Evolutionary conservation across 2,329 filamentous ascomycete genomes (phyloP), one percentile per base, ranked within the genome.

Genomic region (Fusarium armeniacum): DNA sequence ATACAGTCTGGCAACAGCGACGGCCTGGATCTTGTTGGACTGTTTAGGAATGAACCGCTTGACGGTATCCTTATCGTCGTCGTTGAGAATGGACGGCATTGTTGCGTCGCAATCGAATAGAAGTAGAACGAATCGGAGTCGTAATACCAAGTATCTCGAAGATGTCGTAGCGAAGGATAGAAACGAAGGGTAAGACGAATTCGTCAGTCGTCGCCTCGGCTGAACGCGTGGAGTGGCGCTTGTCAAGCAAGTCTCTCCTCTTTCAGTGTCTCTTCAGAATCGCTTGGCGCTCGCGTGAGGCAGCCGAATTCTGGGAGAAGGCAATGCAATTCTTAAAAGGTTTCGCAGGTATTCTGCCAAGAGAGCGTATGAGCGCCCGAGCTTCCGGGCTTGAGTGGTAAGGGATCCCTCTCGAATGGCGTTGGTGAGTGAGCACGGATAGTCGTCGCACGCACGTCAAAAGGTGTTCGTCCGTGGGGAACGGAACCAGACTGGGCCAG

Each of bases 1-100:
- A 81, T 98, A 98, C 73, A 99, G 90, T 78, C 92, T 91, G 66
- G 94, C 95, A 73, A 98, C 94, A 64, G 93, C 96, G 71, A 97
- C 95, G 67, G 94, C 94, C 72, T 97, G 93, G 81, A 99, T 98
- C 86, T 98, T 98, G 89, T 98, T 99, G 76, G 90, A 90, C 69
- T 93, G 89, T 81, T 97, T 98, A 67, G 96, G 95, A 57, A 99
- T 93, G 74, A 91, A 92, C 78, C 96, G 91, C 85, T 97, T 97
- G 81, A 99, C 94, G 65, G 90, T 97, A 83, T 97, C 93, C 86
- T 97, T 98, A 84, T 99, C 96, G 76, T 94, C 91, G 77, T 98
- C 95, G 78, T 86, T 93, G 60, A 99, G 88, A 71, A 97, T 86
- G 43, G 87, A 88, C 75, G 87, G 86, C 87, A 89, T 89, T 70